Evolutionary conservation across 768 basidiomycete species (phyloP).

Genomic region (Lentinula sp.): DNA sequence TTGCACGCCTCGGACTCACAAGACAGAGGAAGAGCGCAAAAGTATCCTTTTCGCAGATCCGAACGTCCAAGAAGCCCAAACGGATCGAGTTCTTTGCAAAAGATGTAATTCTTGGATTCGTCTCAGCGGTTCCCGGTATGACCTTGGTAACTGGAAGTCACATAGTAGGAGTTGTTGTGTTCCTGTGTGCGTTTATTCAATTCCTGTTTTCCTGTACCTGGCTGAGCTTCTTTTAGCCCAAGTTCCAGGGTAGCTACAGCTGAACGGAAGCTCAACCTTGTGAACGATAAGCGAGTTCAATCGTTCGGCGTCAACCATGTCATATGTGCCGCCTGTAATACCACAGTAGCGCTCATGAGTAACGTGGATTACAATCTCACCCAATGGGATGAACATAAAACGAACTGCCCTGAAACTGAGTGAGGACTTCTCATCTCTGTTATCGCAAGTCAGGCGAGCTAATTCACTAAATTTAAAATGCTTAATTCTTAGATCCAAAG

Average conservation of each 20-base stretch:
- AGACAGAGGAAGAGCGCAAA: slow-evolving; percentile 40
- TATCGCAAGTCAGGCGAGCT: neutral
- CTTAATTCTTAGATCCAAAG: slow-evolving; percentile 1
- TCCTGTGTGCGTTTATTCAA: slow-evolving; percentile 27
- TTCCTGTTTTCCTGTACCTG: neutral
- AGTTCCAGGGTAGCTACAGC: slow-evolving; percentile 55
- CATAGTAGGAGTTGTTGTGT: slow-evolving; percentile 46
- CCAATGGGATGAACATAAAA: slow-evolving; percentile 61
- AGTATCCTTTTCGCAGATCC: slow-evolving; percentile 49
- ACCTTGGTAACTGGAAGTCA: slow-evolving; percentile 42
- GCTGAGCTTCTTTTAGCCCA: slow-evolving; percentile 30
- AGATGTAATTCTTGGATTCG: slow-evolving; percentile 61
- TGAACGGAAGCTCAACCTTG: slow-evolving; percentile 53
- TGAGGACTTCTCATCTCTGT: neutral
- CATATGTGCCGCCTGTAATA: slow-evolving; percentile 46
- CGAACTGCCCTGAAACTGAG: slow-evolving; percentile 30
- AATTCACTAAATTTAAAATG: neutral
- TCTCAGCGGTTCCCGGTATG: slow-evolving; percentile 34
- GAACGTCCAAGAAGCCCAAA: slow-evolving; percentile 40
- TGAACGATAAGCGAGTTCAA: slow-evolving; percentile 61
- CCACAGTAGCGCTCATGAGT: slow-evolving; percentile 36
- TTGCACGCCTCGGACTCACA: slow-evolving; percentile 9
- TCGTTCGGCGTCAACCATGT: slow-evolving; percentile 37
- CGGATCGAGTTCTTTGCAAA: slow-evolving; percentile 50
- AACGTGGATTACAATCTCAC: slow-evolving; percentile 54